Conservation (phyloP, 495 filamentous ascomycete species). For the Neurospora cerealis region DNA sequence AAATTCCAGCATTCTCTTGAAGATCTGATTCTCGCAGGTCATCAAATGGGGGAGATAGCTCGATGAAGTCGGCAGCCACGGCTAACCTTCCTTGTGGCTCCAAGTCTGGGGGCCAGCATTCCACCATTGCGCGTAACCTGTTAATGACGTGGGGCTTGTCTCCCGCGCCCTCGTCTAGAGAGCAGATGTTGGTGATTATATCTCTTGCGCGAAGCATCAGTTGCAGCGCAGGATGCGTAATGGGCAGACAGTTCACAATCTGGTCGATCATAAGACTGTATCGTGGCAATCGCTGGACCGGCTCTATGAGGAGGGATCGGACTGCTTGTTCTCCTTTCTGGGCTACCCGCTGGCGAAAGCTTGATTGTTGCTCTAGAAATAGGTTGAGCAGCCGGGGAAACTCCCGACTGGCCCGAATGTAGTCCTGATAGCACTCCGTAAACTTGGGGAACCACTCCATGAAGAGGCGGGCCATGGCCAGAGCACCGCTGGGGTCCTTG, state of each 20-base stretch:
- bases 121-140: conserved; percentile 62
- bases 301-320: conserved; percentile 90
- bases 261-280: conserved; percentile 96
- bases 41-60: conserved; percentile 63
- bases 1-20: conserved; percentile 49
- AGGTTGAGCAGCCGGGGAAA: conserved; percentile 71
- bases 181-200: conserved; percentile 90
- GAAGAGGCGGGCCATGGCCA: conserved; percentile 65
- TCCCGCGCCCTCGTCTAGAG: conserved; percentile 59
- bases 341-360: conserved; percentile 66
- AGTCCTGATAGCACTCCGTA: conserved; percentile 77
- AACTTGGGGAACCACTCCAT: conserved; percentile 88
- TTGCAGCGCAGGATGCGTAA: conserved; percentile 71
- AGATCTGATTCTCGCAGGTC: conserved; percentile 3
- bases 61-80: conserved; percentile 70
- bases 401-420: conserved; percentile 74
- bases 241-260: conserved; percentile 73
- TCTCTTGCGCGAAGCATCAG: conserved; percentile 76
- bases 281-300: conserved; percentile 86
- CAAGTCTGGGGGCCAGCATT: conserved; percentile 67
- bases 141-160: conserved; percentile 62
- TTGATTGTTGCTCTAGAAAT: conserved; percentile 67
- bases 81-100: conserved; percentile 72
- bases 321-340: conserved; percentile 84
- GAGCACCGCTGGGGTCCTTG: conserved; percentile 62